Percentiles rank a stretch among this genome's conserved stretches.
These are phyloP conservation scores for Yamadazyma sp. DNA, from an alignment of 1,139 yeast species.

Conservation along the genomic window DNA sequence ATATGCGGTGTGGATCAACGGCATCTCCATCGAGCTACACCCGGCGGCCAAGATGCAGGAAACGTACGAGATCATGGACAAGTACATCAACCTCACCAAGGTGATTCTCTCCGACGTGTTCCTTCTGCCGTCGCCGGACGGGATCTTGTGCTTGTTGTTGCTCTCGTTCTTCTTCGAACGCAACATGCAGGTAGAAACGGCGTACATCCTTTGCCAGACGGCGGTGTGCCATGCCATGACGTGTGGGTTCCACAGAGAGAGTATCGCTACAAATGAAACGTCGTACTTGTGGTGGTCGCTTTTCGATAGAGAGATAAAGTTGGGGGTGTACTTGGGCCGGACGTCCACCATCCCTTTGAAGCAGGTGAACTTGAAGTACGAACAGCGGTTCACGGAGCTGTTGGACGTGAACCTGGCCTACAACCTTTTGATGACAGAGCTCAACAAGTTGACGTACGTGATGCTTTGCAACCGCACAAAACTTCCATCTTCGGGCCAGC, in stretches of 20 bases:
- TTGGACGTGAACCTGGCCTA: constrained; percentile 4
- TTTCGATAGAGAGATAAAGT: constrained; percentile 13
- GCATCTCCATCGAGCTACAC: constrained; percentile 11
- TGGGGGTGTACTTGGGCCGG: constrained; percentile 17
- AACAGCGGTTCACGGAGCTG: constrained; percentile 5
- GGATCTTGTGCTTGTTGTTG: constrained; percentile 38
- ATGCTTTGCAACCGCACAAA: constrained; percentile 7
- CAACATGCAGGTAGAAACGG: constrained; percentile 43
- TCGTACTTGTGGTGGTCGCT: constrained; percentile 18
- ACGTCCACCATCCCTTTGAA: constrained; percentile 11
- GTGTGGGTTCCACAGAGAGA: constrained; percentile 42
- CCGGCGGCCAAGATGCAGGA: constrained; percentile 12
- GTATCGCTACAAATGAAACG: constrained; percentile 21
- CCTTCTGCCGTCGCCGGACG: constrained; percentile 40
- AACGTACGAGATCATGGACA: constrained; percentile 12
- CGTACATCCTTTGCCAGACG: constrained; percentile 40
- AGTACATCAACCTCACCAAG: constrained; percentile 25
- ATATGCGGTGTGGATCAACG: constrained; percentile 13
- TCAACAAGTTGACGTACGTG: constrained; percentile 10
- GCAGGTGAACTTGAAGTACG: constrained; percentile 9
- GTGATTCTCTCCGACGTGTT: constrained; percentile 39
- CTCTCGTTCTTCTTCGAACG: constrained; percentile 42
- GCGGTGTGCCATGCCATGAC: constrained; percentile 46
- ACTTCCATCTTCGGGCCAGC: constrained; percentile 6
- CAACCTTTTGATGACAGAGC: constrained; percentile 8